Base-by-base conservation (phyloP, 805 yeast species). In the Metschnikowia colocasiae region DNA sequence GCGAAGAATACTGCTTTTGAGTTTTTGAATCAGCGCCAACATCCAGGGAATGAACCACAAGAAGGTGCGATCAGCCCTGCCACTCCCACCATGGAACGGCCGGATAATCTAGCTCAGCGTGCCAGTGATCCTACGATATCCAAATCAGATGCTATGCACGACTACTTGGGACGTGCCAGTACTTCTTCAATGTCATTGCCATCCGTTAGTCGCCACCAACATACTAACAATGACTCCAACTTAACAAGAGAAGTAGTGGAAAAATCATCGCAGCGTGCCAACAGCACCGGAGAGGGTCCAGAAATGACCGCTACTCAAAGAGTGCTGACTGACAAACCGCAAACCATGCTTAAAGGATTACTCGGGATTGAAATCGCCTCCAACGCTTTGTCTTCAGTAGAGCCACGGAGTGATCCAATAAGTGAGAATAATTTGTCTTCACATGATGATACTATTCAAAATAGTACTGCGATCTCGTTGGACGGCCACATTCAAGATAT, bases 1-100 rank as follows among this genome's bases (percentile, higher is more conserved):
- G 56, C 62, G 1, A 52, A 47, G 13, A 50, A 51, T 34, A 60
- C 63, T 57, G 43, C 52, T 10, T 34, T 59, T 12, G 55, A 50
- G 15, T 15, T 7, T n/a, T 19, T 39, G 25, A 16, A 39, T 20
- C 34, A 18, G 25, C 42, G 34, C 16, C 42, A 10, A 25, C 23
- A 19, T 25, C 8, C 10, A 15, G 23, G 10, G 4, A 39, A 39
- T 4, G 30, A 39, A 13, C 12, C 40, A 10, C 20, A 13, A 12
- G 20, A 4, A 15, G 30, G 13, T 36, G 20, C 40, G 8, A 6
- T 15, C 9, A 12, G 30, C 12, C 40, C 29, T 25, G 15, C 16
- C 23, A 22, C 38, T n/a, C 27, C 27, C 16, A 13, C 26, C 7
- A 20, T 22, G 12, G 38, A 35, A 22, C 26, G 13, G 26, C 16